Base-by-base conservation (phyloP, 2,329 filamentous ascomycete species). In the Diaporthe amygdali region DNA sequence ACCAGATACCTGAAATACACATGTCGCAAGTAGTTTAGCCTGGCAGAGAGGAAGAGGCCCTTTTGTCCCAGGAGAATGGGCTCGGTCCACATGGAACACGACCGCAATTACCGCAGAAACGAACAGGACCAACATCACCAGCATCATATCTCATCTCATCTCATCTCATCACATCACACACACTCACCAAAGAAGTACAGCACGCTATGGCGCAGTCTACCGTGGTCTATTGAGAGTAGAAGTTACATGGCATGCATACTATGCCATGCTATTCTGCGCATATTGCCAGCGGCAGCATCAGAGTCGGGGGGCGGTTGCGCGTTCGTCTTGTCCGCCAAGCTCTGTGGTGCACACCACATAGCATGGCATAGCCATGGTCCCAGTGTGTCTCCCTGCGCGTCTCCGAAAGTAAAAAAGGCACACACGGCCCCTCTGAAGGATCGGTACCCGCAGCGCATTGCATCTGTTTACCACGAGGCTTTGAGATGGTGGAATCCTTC, bases 41-140 rank as follows among this genome's bases (percentile, higher is more conserved):
- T n/a, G n/a, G n/a, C n/a, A n/a, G n/a, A n/a, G n/a, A 63, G 56
- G 56, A 63, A 44, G 41, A n/a, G n/a, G 20, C 56, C 41, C 15
- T 63, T 63, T 63, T 47, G 56, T 47, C 41, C 56, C 56, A 63
- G 56, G 41, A 63, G 56, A 47, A 63, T 63, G 56, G 56, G 56
- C 56, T 39, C 56, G 56, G 39, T 32, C 56, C 56, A 63, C 56
- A 47, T 34, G 56, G 27, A 47, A 63, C 41, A 47, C 34, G 56
- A 63, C 27, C 56, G 56, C 56, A 63, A 63, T 63, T 63, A 47
- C 56, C 56, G 56, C 56, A 63, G 56, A 47, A 34, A 63, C 56
- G 41, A 63, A 63, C 41, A 25, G 56, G 56, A 47, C 56, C 54
- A 63, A 15, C 56, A 63, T 32, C 17, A 32, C 27, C 39, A 47